These are phyloP conservation scores for Gossypium rotundifolium DNA, from an alignment of 345 rosid genomes.

Conservation along the genomic window DNA sequence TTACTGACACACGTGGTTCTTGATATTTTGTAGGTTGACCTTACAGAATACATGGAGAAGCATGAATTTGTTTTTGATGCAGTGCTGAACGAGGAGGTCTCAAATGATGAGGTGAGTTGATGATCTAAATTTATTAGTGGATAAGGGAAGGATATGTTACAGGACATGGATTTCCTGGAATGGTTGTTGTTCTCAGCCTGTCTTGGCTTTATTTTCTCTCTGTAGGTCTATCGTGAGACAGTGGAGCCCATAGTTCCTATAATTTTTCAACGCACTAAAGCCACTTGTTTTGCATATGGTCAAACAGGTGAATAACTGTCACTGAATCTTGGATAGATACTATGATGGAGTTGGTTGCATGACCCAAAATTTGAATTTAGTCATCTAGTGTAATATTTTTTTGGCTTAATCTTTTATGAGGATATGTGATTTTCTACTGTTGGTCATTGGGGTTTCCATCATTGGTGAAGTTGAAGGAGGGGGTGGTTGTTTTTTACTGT, in stretches of 20 bases:
- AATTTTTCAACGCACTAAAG: slow-evolving; percentile 88
- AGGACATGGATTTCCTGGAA: not conserved
- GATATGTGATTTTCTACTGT: not conserved
- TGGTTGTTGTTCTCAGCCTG: slow-evolving; percentile 10
- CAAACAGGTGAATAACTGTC: slow-evolving; percentile 66
- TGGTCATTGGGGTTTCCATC: not conserved
- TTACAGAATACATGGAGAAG: slow-evolving; percentile 86
- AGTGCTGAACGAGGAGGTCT: slow-evolving; percentile 89
- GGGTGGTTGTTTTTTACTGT: not conserved
- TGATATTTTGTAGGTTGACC: slow-evolving; percentile 65
- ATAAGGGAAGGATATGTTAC: not conserved
- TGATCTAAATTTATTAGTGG: not conserved
- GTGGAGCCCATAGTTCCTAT: slow-evolving; percentile 98
- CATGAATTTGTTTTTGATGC: slow-evolving; percentile 99
- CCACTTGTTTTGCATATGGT: slow-evolving; percentile 99
- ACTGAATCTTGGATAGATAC: not conserved
- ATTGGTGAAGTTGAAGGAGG: not conserved
- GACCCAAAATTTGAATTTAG: not conserved
- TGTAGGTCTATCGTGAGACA: slow-evolving; percentile 83
- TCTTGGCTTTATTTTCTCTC: slow-evolving; percentile 4
- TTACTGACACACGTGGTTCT: slow-evolving; percentile 8
- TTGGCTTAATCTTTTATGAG: not conserved
- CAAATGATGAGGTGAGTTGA: slow-evolving; percentile 82
- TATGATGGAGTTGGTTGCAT: not conserved
- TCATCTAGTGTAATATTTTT: not conserved